Percentiles rank a stretch among this genome's conserved stretches.
These are phyloP conservation scores for Diversispora eburnea DNA, from an alignment of 192 early-diverging fungal genomes.

Conservation along the genomic window DNA sequence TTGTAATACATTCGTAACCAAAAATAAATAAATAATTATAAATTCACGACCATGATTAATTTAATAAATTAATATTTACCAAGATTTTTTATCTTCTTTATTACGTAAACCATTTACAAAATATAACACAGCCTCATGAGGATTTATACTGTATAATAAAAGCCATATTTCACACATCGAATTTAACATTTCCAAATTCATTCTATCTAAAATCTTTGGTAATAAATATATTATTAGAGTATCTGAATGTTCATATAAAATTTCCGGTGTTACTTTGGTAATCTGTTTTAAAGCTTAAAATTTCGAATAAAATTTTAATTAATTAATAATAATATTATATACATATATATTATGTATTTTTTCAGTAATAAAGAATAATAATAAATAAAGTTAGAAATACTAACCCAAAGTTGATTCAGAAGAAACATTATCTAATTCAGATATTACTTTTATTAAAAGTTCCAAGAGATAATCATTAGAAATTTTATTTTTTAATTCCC, in stretches of 20 bases:
- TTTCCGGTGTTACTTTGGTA: neutral
- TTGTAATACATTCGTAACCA: neutral
- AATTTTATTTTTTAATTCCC: neutral
- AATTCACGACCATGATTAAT: neutral
- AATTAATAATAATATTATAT: neutral
- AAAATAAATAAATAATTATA: neutral
- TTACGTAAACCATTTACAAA: constrained; percentile 31
- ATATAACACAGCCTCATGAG: constrained; percentile 33
- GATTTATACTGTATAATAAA: constrained; percentile 32
- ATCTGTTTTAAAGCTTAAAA: constrained; percentile 8
- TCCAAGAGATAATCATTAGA: neutral
- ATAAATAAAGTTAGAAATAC: no score
- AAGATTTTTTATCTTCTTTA: neutral
- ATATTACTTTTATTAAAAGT: neutral
- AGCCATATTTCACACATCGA: constrained; percentile 37
- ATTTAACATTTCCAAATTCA: constrained; percentile 17
- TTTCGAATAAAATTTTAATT: neutral
- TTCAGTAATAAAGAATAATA: no score
- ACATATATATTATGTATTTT: no score
- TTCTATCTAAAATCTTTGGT: constrained; percentile 8
- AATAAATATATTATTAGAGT: neutral
- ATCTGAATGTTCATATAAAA: neutral
- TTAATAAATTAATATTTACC: constrained; percentile 24
- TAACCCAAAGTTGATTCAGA: neutral
- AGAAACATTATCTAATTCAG: neutral